Evolutionary conservation across 495 filamentous ascomycete genomes (phyloP), one percentile per base, ranked within the genome.

Genomic region (Penicillium canariense): DNA sequence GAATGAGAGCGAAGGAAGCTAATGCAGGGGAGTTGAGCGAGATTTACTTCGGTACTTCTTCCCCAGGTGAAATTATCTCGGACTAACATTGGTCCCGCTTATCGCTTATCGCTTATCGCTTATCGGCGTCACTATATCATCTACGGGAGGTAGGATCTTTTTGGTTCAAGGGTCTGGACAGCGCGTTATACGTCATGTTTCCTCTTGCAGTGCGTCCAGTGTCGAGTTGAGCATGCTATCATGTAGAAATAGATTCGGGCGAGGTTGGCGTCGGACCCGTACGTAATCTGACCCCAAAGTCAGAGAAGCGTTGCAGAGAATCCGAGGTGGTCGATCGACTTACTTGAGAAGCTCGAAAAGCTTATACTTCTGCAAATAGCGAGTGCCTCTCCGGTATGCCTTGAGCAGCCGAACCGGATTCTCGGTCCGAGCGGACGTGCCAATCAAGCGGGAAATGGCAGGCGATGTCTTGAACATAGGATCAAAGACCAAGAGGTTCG

Each of bases 401-500:
- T 82, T 89, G 40, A 96, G 69, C 17, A 85, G 62, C 17, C 76
- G 70, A 31, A 77, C 77, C 0, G 84, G 83, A 31, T 77, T 71
- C 0, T 73, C 66, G 18, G 72, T 63, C n/a, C 64, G 68, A 50
- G 77, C 73, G 52, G 48, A 62, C 2, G 65, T 65, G 25, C 71
- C 82, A 48, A 85, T 70, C 15, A 87, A 63, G 27, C 78, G 78
- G 18, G 73, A 75, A 54, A 96, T 80, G 5, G 71, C 79, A 2
- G 78, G 71, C 1, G 87, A 81, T 30, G 91, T 87, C 44, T 84
- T 82, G 66, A 89, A 93, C 74, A 87, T 87, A 1, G 94, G 91
- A 68, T 97, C 94, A 61, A 96, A 96, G 17, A 96, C 87, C 3
- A 98, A 71, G 8, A 98, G 70, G 57, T 89, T 87, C 45, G 80